Evolutionary conservation across 345 rosid species (phyloP), one percentile per base, ranked within the genome.

Genomic region (Bruguiera sexangula): DNA sequence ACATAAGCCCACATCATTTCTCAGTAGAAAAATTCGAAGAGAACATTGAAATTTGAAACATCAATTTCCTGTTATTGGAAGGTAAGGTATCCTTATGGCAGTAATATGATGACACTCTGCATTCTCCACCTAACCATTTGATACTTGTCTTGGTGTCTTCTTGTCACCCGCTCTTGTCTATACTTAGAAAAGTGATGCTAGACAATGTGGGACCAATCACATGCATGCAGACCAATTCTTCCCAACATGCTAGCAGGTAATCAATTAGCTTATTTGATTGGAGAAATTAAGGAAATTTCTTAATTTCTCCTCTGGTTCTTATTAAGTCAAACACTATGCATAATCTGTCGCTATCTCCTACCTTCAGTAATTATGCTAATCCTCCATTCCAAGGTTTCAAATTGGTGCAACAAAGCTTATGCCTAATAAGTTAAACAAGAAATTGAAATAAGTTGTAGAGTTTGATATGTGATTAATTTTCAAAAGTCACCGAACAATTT

Each of bases 351-450:
- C 6, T 24, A 2, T 56, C 16, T 24, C 29, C 6, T 27, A 22
- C 6, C 60, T 43, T 43, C 50, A 43, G 15, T 24, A 56, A 69
- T 36, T 61, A 56, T 56, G 69, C 39, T 66, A 39, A 53, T 63
- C 53, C 66, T 54, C 13, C 68, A 69, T 32, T 16, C 31, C 6
- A 56, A 6, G 60, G 31, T 56, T 24, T 43, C 16, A 13, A 56
- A 16, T 56, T 56, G 7, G 13, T 56, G 60, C 22, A 65, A 69
- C 26, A 29, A 65, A 39, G 69, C 69, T 70, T 68, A 60, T 72
- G 69, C 73, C 63, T 51, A 36, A 0, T 43, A 43, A 11, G 48
- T 43, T 43, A 2, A 37, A 34, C 8, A 34, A 34, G 10, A 34
- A 34, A 34, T 34, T 0, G 9, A 34, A 7, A 34, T 34, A 34